Evolutionary conservation across 306 rosid species (phyloP), one percentile per base, ranked within the genome.

Genomic region (Quercus engelmannii): DNA sequence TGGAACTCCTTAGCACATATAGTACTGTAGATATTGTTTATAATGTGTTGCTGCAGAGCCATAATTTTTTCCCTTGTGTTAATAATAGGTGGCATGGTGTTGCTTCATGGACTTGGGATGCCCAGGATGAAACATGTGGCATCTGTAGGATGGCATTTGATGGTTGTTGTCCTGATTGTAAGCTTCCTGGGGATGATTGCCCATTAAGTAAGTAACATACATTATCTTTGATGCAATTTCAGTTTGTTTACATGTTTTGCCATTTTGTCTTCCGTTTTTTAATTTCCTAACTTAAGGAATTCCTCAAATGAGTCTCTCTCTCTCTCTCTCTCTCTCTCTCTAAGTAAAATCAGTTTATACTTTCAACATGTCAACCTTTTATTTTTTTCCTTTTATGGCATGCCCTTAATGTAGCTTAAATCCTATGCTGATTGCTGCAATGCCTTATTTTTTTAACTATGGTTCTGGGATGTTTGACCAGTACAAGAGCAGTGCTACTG

Each of bases 71-170:
- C 76, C 81, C n/a, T 58, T 71, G 21, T 84, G 30, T 78, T 23
- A 81, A 83, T 54, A 75, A 76, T 83, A 92, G 97, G 83, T 92
- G 98, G 97, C 97, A 91, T 89, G 93, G 88, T 73, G 85, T 92
- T 78, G 93, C 99, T 76, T 91, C 95, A 0, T 94, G 99, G 99
- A 94, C 99, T 41, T 92, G 99, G 97, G 94, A 92, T 86, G 97
- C 97, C 3, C 95, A 90, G 58, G 97, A 92, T 74, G 99, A 92
- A 81, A 91, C 97, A 1, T 91, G 97, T 70, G 97, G 99, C 69
- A 94, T 94, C 65, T 94, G 97, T 85, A 88, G 97, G 82, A 92
- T 94, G 98, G 95, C 98, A 55, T 92, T 94, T 83, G 97, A 92
- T 87, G 98, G 98, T 74, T 92, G 97, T 76, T 94, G 97, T 84